Percentiles rank a stretch among this genome's conserved stretches.
Conservation (phyloP, 164 flowering plant genomes). For the Warburgia ugandensis region DNA sequence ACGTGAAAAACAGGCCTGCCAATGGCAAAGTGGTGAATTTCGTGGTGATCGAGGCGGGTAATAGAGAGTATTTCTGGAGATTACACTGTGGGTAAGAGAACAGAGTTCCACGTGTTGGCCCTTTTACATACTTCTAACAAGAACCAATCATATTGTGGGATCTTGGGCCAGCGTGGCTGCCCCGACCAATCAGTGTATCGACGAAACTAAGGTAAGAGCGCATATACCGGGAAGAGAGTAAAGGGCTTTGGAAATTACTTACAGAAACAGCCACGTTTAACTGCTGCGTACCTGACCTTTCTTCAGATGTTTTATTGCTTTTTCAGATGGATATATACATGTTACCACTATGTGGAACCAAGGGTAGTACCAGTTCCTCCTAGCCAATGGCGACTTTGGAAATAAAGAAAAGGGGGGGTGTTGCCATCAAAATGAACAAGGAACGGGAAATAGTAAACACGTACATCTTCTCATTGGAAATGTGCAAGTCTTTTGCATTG, state of each 20-base stretch:
- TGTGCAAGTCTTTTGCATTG: no score
- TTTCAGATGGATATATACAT: no score
- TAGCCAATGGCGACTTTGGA: no score
- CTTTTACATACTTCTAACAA: neutral
- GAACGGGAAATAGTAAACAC: no score
- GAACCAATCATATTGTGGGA: slow-evolving; percentile 31
- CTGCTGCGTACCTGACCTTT: no score
- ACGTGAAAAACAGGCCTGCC: neutral
- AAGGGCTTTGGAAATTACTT: neutral
- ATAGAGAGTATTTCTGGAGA: neutral
- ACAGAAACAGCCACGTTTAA: no score
- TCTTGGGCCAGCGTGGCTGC: slow-evolving; percentile 28
- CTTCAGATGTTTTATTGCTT: no score
- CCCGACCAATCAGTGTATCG: slow-evolving; percentile 34
- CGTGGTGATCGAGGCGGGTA: neutral
- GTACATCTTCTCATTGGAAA: no score
- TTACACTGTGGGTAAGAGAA: neutral
- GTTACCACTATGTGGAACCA: no score
- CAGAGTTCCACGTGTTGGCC: neutral
- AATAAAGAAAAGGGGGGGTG: no score
- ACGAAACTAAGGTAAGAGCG: slow-evolving; percentile 28
- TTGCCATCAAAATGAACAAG: no score
- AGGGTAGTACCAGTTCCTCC: no score
- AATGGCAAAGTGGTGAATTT: neutral
- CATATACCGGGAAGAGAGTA: neutral